Base-by-base conservation (phyloP, 768 basidiomycete species). In the Tremella yokohamensis region DNA sequence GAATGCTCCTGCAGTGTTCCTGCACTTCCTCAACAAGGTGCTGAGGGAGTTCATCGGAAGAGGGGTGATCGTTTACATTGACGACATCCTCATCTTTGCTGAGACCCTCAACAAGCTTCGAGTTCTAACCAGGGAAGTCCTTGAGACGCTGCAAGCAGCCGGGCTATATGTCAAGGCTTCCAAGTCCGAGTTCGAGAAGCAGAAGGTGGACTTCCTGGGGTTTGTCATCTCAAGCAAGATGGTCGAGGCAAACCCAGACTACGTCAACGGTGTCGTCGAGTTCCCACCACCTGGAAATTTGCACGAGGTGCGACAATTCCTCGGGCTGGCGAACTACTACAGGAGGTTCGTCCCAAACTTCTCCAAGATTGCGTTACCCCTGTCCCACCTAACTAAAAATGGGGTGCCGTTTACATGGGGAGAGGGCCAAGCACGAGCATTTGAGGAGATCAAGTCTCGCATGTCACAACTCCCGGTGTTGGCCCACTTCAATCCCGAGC, bases 1-100 rank as follows among this genome's bases (percentile, higher is more conserved):
- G 6, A 72, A 72, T 40, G 68, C 62, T 2, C 70, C 68, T 8
- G 49, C 62, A 6, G 40, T 53, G 37, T 66, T 71, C 48, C 69
- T 69, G 51, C 57, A 65, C 22, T 57, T 61, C 49, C 56, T 68
- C 26, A 65, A 68, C 49, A 49, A 66, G 19, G 40, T 68, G 12
- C 60, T 68, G 37, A 15, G 40, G 3, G 65, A 64, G 16, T 29
- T 69, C 2, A n/a, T 66, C 12, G 25, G 52, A 1, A 15, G 53
- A n/a, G 39, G 54, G 12, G 55, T 63, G 7, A 60, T 73, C 29
- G 49, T 62, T 15, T 69, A 61, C 42, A 53, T 69, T 18, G 65
- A 68, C 49, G 58, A 68, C 45, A 65, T 65, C 16, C 38, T 65
- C 1, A 39, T 67, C 1, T 56, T 51, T 34, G 52, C 56, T 12